phyloP scores from a whole-genome alignment of 306 rosid genomes.

The Acacia acuminata region DNA sequence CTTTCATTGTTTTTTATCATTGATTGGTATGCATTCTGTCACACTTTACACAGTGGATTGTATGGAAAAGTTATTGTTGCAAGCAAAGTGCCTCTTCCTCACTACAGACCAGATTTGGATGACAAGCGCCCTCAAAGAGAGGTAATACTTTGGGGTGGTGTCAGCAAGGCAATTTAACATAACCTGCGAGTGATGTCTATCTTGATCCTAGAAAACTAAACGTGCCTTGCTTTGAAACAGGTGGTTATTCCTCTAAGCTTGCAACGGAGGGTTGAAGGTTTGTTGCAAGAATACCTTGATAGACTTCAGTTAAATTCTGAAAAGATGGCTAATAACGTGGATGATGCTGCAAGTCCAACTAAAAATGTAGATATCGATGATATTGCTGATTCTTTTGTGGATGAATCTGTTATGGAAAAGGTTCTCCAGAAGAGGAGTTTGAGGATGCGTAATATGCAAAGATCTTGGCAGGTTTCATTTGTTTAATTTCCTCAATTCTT shows the following conservation, averaged over 20 bases:
- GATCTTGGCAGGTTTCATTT: slow-evolving; percentile 80
- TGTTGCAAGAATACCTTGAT: slow-evolving; percentile 86
- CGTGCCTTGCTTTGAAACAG: slow-evolving; percentile 41
- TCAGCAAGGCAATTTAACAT: slow-evolving; percentile 3
- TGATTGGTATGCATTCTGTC: slow-evolving; percentile 22
- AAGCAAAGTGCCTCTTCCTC: slow-evolving; percentile 95
- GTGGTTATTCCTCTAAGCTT: slow-evolving; percentile 84
- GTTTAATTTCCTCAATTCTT: slow-evolving; percentile 18
- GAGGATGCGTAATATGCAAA: slow-evolving; percentile 94
- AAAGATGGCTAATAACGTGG: slow-evolving; percentile 42
- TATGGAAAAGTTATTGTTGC: slow-evolving; percentile 96
- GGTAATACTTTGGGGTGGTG: slow-evolving; percentile 49
- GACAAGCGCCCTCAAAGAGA: slow-evolving; percentile 98
- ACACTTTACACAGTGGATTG: slow-evolving; percentile 51
- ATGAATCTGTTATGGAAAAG: slow-evolving; percentile 95
- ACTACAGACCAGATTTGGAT: slow-evolving; percentile 98
- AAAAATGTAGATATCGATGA: slow-evolving; percentile 51
- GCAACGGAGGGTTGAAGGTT: slow-evolving; percentile 95
- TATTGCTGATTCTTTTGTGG: slow-evolving; percentile 63
- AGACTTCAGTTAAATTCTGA: slow-evolving; percentile 56
- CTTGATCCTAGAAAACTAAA: slow-evolving; percentile 22
- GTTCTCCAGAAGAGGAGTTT: slow-evolving; percentile 89
- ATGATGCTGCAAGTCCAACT: slow-evolving; percentile 44
- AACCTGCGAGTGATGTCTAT: slow-evolving; percentile 21
- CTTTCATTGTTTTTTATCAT: slow-evolving; percentile 4